Evolutionary conservation across 495 filamentous ascomycete genomes (phyloP).

Genomic region (Xeromyces bisporus): DNA sequence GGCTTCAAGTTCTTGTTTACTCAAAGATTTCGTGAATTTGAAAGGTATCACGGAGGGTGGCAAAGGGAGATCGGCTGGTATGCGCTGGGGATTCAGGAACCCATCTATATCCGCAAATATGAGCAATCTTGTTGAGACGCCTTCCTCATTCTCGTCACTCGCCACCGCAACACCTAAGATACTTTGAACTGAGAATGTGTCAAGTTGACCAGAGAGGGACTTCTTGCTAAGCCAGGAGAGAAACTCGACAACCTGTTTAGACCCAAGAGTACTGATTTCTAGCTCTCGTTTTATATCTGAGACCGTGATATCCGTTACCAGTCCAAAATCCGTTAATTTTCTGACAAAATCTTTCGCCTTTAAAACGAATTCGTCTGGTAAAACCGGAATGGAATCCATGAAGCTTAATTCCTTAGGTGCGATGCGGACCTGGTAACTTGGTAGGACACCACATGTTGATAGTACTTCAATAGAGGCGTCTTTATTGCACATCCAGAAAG

Average conservation of each 20-base stretch:
- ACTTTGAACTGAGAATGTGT: slow-evolving; percentile 38
- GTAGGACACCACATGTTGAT: slow-evolving; percentile 69
- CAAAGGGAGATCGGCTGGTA: slow-evolving; percentile 66
- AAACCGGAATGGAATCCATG: slow-evolving; percentile 73
- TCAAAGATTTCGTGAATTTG: slow-evolving; percentile 48
- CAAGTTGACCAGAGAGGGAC: slow-evolving; percentile 48
- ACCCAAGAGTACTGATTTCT: slow-evolving; percentile 53
- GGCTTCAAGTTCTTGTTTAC: slow-evolving; percentile 46
- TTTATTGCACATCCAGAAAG: slow-evolving; percentile 84
- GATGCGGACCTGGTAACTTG: slow-evolving; percentile 59
- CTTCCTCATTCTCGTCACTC: slow-evolving; percentile 46
- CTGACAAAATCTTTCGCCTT: slow-evolving; percentile 51
- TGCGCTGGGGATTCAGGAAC: slow-evolving; percentile 55
- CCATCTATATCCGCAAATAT: slow-evolving; percentile 55
- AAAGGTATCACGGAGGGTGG: slow-evolving; percentile 75
- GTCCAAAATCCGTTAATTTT: slow-evolving; percentile 58
- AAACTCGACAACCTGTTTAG: slow-evolving; percentile 61
- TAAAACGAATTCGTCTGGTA: slow-evolving; percentile 56
- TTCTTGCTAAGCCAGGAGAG: slow-evolving; percentile 64
- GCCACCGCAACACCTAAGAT: slow-evolving; percentile 70
- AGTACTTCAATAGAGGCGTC: slow-evolving; percentile 69
- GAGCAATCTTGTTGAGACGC: slow-evolving; percentile 46
- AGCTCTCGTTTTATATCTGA: slow-evolving; percentile 72
- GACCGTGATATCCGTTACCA: slow-evolving; percentile 71
- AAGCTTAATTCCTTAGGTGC: slow-evolving; percentile 73